Conservation (phyloP, 2,329 filamentous ascomycete species). For the Myotisia sp. region DNA sequence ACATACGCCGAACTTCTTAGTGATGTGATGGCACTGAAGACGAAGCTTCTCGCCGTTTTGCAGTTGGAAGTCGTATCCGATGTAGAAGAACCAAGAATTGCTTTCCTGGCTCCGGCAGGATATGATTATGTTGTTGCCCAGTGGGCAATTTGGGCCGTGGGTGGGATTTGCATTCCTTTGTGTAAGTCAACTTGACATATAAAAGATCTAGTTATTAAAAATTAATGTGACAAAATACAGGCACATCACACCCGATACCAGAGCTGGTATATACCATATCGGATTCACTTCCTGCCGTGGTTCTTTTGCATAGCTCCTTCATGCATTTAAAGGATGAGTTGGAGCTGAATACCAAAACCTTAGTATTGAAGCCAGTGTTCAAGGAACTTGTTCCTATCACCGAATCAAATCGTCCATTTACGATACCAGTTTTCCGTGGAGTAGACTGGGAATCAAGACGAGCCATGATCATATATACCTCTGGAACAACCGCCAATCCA, state of each 20-base stretch:
- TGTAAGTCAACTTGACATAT: conserved; percentile 23
- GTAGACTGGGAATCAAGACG: conserved; percentile 19
- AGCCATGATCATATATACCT: conserved; percentile 32
- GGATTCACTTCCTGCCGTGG: conserved; percentile 30
- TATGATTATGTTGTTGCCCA: conserved; percentile 31
- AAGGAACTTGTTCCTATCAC: conserved; percentile 18
- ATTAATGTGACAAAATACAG: too few relatives aligned
- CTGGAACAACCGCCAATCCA: conserved; percentile 29
- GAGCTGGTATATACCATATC: conserved; percentile 30
- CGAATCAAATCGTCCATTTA: conserved; percentile 9
- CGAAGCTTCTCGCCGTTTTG: conserved; percentile 23
- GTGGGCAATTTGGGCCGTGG: conserved; percentile 33
- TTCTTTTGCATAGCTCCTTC: conserved; percentile 29
- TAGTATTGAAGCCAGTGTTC: conserved; percentile 21
- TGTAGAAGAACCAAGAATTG: conserved; percentile 26
- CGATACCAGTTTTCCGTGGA: conserved; percentile 22
- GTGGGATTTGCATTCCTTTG: conserved; percentile 30
- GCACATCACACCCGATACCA: conserved; percentile 29
- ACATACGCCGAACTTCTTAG: conserved; percentile 29
- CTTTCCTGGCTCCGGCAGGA: conserved; percentile 27
- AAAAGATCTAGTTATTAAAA: conserved; percentile 6
- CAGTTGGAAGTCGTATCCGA: conserved; percentile 15
- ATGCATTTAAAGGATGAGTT: conserved; percentile 21
- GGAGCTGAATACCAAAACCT: conserved; percentile 17
- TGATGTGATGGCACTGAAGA: conserved; percentile 25